A percentile compares a stretch with the other conserved stretches of the same genome.
Evolutionary conservation across 2,329 filamentous ascomycete species (phyloP).

Genomic region (Xylariaceae sp.): DNA sequence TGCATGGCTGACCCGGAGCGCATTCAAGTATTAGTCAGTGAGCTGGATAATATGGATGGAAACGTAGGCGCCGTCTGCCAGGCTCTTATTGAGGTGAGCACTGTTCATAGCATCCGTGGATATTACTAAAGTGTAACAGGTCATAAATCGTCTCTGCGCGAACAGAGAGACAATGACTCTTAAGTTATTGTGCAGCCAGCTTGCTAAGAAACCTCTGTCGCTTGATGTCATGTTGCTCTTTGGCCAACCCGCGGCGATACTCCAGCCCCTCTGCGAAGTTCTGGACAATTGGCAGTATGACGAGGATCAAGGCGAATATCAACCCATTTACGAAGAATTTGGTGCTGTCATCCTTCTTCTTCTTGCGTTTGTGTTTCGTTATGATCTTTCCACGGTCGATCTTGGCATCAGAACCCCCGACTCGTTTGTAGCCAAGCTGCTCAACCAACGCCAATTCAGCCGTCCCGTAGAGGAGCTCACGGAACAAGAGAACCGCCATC

Average conservation of each 20-base stretch:
- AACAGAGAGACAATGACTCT: conserved; percentile 78
- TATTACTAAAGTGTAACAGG: conserved; percentile 36
- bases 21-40: conserved; percentile 70
- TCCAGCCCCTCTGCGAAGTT: conserved; percentile 70
- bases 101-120: background rate
- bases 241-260: conserved; percentile 63
- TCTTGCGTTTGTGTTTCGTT: conserved; percentile 71
- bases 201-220: conserved; percentile 68
- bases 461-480: conserved; percentile 57
- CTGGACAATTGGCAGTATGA: conserved; percentile 79
- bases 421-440: conserved; percentile 66
- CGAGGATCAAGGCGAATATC: conserved; percentile 78
- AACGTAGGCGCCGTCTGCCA: conserved; percentile 83
- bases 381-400: conserved; percentile 61
- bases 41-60: conserved; percentile 85
- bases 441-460: conserved; percentile 56
- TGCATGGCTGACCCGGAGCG: conserved; percentile 73
- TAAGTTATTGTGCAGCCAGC: conserved; percentile 66
- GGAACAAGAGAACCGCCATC: conserved; percentile 59
- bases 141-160: conserved; percentile 64
- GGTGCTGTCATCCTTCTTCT: conserved; percentile 71
- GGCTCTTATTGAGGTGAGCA: conserved; percentile 65
- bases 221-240: conserved; percentile 76
- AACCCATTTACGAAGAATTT: conserved; percentile 83
- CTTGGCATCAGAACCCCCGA: conserved; percentile 57